Base-by-base conservation (phyloP, 2,329 filamentous ascomycete species). In the Neurospora sp. region DNA sequence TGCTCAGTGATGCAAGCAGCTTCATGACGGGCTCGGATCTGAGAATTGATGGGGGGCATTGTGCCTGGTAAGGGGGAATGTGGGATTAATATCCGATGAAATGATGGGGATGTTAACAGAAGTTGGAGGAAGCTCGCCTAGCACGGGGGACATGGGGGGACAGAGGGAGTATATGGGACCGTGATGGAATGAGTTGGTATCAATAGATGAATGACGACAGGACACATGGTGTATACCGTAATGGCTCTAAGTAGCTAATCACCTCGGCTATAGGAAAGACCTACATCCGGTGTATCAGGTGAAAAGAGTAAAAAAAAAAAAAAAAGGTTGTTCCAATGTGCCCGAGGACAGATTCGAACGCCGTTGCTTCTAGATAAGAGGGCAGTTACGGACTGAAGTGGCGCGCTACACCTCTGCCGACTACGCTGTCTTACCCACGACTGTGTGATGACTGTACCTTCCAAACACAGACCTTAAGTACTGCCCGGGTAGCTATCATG, bases 11-110 rank as follows among this genome's bases (percentile, higher is more conserved):
- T 75, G 89, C 88, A 2, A 90, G 87, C 77, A 86, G 86, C 71
- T 91, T 89, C 76, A 91, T 92, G 88, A 91, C 89, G 0, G 89
- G 88, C 0, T 85, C 86, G 40, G 89, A 91, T 73, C 77, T 93
- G 76, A 81, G 89, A 39, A 89, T 92, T 67, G 91, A 93, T 76
- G 91, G 91, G 11, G 91, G 91, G 0, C 90, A 93, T 76, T 78
- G 82, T 52, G 85, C 86, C 19, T 89, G 87, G 87, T 89, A 80
- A 78, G 46, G 46, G 23, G 19, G 66, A 62, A 38, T 40, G n/a
- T 43, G n/a, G n/a, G 41, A 41, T 43, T 19, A n/a, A 43, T 43
- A 19, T 11, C 4, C 12, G 39, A 19, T 17, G 17, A n/a, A 6
- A 23, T 8, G 15, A 38, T 40, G 38, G 33, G 41, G 3, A 43